phyloP scores from a whole-genome alignment of 257 asterid species.

The Gynochthodes officinalis region DNA sequence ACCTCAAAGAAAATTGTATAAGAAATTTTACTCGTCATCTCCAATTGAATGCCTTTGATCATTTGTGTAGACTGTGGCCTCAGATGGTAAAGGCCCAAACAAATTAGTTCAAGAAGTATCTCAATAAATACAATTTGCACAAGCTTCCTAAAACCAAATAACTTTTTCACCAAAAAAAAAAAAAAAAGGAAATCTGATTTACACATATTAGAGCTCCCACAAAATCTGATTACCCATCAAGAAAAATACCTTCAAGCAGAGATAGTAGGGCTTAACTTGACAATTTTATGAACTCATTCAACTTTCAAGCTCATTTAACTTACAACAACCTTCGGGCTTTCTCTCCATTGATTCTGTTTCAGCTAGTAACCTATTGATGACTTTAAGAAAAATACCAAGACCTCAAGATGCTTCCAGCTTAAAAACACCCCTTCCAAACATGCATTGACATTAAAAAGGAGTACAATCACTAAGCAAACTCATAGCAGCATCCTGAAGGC shows the following conservation, averaged over 20 bases:
- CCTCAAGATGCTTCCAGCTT: background rate
- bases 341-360: background rate
- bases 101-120: background rate
- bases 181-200: background rate
- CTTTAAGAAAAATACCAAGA: background rate
- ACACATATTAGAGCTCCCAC: background rate
- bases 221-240: background rate
- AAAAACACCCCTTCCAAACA: background rate
- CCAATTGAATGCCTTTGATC: too few species aligned
- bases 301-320: background rate
- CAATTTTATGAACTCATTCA: background rate
- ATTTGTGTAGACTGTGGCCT: background rate
- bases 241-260: background rate
- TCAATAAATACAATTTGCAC: background rate
- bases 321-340: background rate
- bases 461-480: background rate
- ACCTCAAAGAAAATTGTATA: too few species aligned
- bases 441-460: background rate
- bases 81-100: background rate
- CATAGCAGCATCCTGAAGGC: background rate
- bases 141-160: background rate
- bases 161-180: background rate
- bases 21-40: too few species aligned
- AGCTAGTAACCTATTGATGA: background rate
- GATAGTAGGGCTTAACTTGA: background rate